These are phyloP conservation scores for Dendrobium catenatum DNA, from an alignment of 106 monocot species.

Conservation along the genomic window DNA sequence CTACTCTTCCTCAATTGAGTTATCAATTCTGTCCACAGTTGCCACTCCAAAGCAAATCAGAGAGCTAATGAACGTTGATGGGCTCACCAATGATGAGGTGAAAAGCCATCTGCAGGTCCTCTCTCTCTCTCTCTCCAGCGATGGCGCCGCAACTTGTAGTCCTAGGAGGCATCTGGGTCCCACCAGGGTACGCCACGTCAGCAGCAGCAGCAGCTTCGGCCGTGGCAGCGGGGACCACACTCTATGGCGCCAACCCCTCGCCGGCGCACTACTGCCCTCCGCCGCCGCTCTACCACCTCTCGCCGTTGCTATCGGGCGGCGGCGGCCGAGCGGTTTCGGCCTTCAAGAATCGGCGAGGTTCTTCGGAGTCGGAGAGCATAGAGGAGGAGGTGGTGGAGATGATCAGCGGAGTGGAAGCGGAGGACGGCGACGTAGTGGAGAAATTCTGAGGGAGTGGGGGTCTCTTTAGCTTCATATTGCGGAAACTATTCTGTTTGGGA, in stretches of 20 bases:
- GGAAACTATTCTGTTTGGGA: too few relatives aligned
- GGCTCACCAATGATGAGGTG: conserved; percentile 94
- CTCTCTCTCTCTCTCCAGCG: conserved; percentile 15
- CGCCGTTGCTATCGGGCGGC: neutral
- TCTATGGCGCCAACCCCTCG: conserved; percentile 23
- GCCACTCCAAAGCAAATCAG: conserved; percentile 96
- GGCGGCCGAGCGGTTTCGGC: conserved; percentile 18
- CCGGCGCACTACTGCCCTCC: conserved; percentile 42
- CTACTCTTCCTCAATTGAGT: too few relatives aligned
- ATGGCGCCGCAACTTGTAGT: conserved; percentile 68
- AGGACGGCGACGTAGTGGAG: neutral
- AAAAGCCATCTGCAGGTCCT: conserved; percentile 97
- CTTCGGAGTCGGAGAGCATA: conserved; percentile 42
- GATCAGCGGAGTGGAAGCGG: conserved; percentile 2
- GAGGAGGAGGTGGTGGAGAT: conserved; percentile 36
- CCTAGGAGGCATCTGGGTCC: conserved; percentile 88
- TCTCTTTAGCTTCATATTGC: too few relatives aligned
- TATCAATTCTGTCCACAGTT: conserved; percentile 25
- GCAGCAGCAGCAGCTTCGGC: conserved; percentile 19
- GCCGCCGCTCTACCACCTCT: conserved; percentile 16
- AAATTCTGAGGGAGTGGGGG: too few relatives aligned
- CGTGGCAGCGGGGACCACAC: conserved; percentile 36
- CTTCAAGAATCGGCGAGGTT: neutral
- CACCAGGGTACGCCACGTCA: conserved; percentile 69
- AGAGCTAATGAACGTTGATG: conserved; percentile 97